Percentiles rank a stretch among this genome's conserved stretches.
phyloP scores from a whole-genome alignment of 2,329 filamentous ascomycete genomes.

The Grosmannia huntii region DNA sequence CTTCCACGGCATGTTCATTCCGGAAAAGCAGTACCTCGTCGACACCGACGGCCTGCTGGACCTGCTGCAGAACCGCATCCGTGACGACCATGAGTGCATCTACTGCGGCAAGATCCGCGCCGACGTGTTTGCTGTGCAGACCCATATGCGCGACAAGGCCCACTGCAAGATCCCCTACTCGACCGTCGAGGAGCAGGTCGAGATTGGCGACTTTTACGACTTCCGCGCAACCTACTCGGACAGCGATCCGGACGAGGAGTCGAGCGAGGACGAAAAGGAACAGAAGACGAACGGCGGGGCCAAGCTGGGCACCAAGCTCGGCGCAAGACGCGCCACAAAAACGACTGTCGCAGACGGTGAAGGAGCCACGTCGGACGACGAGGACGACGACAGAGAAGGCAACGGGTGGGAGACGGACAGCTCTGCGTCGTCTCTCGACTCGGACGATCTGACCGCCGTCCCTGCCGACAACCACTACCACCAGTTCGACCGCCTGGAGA shows the following conservation, averaged over 20 bases:
- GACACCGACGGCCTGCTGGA: conserved; percentile 70
- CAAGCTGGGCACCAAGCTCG: conserved; percentile 58
- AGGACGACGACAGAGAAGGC: conserved; percentile 41
- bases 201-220: conserved; percentile 94
- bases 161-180: conserved; percentile 96
- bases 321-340: conserved; percentile 42
- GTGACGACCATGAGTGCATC: conserved; percentile 70
- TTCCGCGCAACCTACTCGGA: conserved; percentile 95
- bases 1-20: conserved; percentile 90
- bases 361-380: conserved; percentile 23
- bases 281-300: conserved; percentile 28
- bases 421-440: conserved; percentile 77
- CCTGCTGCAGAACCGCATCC: conserved; percentile 68
- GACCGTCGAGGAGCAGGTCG: conserved; percentile 78
- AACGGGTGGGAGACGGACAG: conserved; percentile 96
- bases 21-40: conserved; percentile 72
- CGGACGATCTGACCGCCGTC: conserved; percentile 68
- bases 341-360: conserved; percentile 23
- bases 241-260: conserved; percentile 43
- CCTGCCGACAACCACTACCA: conserved; percentile 60
- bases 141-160: conserved; percentile 92
- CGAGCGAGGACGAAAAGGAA: conserved; percentile 39
- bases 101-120: conserved; percentile 76
- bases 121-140: conserved; percentile 70
- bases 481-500: conserved; percentile 58